Conservation (phyloP, 805 yeast genomes). For the Nakazawaea populi region DNA sequence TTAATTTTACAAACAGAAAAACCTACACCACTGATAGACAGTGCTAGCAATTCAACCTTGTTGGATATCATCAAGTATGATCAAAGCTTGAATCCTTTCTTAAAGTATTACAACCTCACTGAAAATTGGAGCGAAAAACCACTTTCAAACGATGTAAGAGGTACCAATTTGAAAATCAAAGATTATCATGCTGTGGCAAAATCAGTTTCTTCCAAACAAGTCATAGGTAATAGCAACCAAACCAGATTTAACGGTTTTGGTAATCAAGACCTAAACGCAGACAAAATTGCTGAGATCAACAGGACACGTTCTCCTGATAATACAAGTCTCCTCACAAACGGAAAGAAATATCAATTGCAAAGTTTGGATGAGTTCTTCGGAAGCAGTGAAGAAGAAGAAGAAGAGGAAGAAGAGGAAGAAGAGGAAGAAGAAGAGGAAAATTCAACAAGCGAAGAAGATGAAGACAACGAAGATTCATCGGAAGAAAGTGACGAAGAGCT, state of each 20-base stretch:
- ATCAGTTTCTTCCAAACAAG: slow-evolving; percentile 5
- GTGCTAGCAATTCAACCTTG: background rate
- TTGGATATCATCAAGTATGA: slow-evolving; percentile 11
- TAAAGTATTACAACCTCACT: slow-evolving; percentile 2
- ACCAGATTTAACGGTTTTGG: slow-evolving; percentile 2
- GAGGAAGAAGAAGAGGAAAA: slow-evolving; percentile 22
- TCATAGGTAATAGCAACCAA: background rate
- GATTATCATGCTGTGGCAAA: background rate
- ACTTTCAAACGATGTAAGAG: slow-evolving; percentile 1
- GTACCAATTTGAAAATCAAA: background rate
- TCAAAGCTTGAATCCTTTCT: slow-evolving; percentile 10
- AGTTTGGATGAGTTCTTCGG: slow-evolving; percentile 85
- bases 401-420: slow-evolving; percentile 23
- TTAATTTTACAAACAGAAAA: slow-evolving; percentile 74
- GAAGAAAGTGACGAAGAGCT: background rate
- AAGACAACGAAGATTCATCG: background rate
- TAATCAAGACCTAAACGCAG: background rate
- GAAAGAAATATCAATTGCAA: slow-evolving; percentile 53
- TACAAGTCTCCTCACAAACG: slow-evolving; percentile 16
- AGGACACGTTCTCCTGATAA: slow-evolving; percentile 12
- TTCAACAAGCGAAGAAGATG: background rate
- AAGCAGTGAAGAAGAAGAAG: slow-evolving; percentile 27
- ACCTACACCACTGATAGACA: slow-evolving; percentile 24
- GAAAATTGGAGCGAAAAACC: slow-evolving; percentile 4
- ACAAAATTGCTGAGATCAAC: background rate